Evolutionary conservation across 129 eudicot species (phyloP), one percentile per base, ranked within the genome.

Genomic region (Erigeron canadensis): DNA sequence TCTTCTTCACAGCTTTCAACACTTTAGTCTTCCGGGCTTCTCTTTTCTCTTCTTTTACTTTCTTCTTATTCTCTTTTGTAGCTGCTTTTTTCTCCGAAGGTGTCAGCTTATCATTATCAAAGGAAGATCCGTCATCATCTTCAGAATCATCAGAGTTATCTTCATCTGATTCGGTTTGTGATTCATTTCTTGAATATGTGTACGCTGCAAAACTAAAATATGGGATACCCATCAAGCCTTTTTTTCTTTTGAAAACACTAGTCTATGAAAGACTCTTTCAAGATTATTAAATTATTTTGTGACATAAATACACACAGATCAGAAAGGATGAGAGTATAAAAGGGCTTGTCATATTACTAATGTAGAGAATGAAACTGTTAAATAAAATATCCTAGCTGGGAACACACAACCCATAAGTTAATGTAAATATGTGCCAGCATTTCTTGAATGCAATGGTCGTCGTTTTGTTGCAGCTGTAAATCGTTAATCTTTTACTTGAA

Each of bases 31-130:
- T 89, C 18, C 98, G 64, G 1, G 98, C 82, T 76, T 93, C 96
- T 73, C 95, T 81, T 70, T 87, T 89, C 88, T 89, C 95, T 78
- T 94, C 91, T 74, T 93, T 89, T 12, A 89, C 95, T 69, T 89
- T 93, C 88, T 89, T 87, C 88, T 93, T 93, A 77, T 93, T 93
- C 81, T 85, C 95, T 80, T 94, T 94, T 70, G 96, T 84, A 2
- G 89, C 95, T 0, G 95, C 84, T 77, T 87, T 94, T 62, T 54
- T 85, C 10, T 94, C 95, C 0, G 28, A 75, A 23, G 81, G 82
- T 1, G 83, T 67, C 65, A 53, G 73, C 57, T 75, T 66, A 23
- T 81, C 89, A 42, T 70, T 12, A 44, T 51, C 90, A 51, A 81
- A 80, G 28, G 60, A 68, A 9, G 75, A 77, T 16, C 9, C 80